phyloP scores from a whole-genome alignment of 495 filamentous ascomycete genomes.

The Cairneyella variabilis region DNA sequence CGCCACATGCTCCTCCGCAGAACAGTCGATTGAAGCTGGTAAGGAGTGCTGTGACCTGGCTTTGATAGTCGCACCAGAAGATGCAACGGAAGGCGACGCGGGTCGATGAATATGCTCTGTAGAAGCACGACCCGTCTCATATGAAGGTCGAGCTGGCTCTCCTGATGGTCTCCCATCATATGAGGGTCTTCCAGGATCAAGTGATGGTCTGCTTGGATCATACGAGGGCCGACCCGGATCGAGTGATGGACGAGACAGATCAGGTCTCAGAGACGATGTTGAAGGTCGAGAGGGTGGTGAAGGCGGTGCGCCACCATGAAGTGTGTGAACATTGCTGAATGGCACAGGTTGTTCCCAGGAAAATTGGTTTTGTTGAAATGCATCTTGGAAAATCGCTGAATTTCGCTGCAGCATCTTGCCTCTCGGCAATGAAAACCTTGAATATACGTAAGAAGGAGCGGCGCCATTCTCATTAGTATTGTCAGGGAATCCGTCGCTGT shows the following conservation, averaged over 20 bases:
- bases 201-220: constrained; percentile 33
- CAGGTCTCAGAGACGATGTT: constrained; percentile 30
- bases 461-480: constrained; percentile 35
- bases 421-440: constrained; percentile 77
- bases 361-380: constrained; percentile 24
- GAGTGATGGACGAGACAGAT: constrained; percentile 28
- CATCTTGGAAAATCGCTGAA: constrained; percentile 60
- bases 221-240: constrained; percentile 29
- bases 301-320: constrained; percentile 43
- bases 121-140: constrained; percentile 44
- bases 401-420: constrained; percentile 71
- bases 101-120: constrained; percentile 30
- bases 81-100: constrained; percentile 57
- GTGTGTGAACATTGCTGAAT: constrained; percentile 51
- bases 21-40: constrained; percentile 33
- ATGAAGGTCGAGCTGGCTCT: constrained; percentile 35
- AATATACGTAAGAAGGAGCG: constrained; percentile 75
- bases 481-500: constrained; percentile 55
- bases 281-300: constrained; percentile 42
- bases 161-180: constrained; percentile 38
- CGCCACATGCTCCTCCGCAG: constrained; percentile 80
- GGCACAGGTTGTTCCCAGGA: constrained; percentile 42
- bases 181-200: constrained; percentile 26
- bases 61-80: constrained; percentile 61
- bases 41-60: constrained; percentile 47